Evolutionary conservation across 108 stramenopile species (phyloP).

Genomic region (Skeletonema menzelii): DNA sequence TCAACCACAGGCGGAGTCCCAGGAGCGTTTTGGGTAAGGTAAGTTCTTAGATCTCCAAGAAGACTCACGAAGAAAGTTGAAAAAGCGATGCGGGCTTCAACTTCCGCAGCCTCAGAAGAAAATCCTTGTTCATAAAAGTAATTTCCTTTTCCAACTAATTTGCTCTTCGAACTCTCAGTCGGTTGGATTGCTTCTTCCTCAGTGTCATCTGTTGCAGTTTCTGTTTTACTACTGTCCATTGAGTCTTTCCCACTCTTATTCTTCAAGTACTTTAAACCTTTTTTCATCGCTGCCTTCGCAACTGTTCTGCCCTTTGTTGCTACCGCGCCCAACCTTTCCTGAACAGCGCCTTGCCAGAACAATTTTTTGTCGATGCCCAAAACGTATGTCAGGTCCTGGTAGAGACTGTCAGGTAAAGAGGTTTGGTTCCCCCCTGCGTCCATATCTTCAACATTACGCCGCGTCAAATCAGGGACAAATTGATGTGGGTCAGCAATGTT

Average conservation of each 20-base stretch:
- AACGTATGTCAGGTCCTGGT: conserved; percentile 36
- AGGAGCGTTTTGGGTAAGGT: conserved; percentile 31
- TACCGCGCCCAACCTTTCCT: conserved; percentile 48
- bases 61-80: conserved; percentile 44
- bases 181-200: conserved; percentile 13
- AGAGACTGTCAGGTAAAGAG: conserved; percentile 31
- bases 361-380: conserved; percentile 35
- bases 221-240: conserved; percentile 17
- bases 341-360: conserved; percentile 44
- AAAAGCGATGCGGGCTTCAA: conserved; percentile 47
- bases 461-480: conserved; percentile 43
- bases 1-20: conserved; percentile 39
- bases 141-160: conserved; percentile 35
- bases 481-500: conserved; percentile 26
- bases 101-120: conserved; percentile 42
- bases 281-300: conserved; percentile 36
- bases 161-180: conserved; percentile 7
- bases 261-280: conserved; percentile 39
- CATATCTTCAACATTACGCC: conserved; percentile 32
- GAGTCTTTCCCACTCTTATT: conserved; percentile 12
- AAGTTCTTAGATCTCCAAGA: conserved; percentile 45
- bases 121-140: conserved; percentile 40
- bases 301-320: conserved; percentile 34
- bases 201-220: conserved; percentile 5
- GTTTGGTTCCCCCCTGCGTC: conserved; percentile 14